Base-by-base conservation (phyloP, 2,329 filamentous ascomycete genomes). In the Diaporthe citriasiana region DNA sequence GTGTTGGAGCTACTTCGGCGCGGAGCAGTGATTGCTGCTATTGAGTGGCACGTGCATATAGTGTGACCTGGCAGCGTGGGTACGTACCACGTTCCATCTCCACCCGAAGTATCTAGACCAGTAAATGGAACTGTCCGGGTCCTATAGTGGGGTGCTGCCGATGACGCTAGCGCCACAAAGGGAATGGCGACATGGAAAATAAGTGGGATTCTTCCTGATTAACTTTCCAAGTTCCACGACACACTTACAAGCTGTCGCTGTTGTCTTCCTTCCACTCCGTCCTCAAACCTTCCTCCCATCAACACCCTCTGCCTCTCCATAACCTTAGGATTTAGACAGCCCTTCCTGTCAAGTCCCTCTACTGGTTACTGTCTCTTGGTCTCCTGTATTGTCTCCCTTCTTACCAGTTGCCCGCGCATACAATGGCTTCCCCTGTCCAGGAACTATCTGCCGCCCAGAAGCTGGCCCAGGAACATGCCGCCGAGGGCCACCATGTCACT, bases 401-500 rank as follows among this genome's bases (percentile, higher is more conserved):
- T 59, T 50, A 72, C 75, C 70, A 55, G 53, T 47, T 47, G 53
- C 66, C 50, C 42, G 35, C 30, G 56, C 51, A 79, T 76, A 83
- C 72, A 79, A 88, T 88, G 87, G 82, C 86, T 77, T 82, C 85
- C 70, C 78, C 77, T 75, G 69, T 22, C 42, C 79, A 80, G 76
- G 86, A 88, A 81, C 83, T 86, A 74, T 89, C 89, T 74, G 87
- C 87, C 74, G 89, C 89, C 56, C 89, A 93, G 83, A 89, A 88
- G 85, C 89, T 94, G 76, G 87, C 91, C 80, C 87, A 92, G 80
- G 89, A 91, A 83, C 92, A 94, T 78, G 83, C 83, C 75, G 84
- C 87, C 57, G 72, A 74, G 71, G 74, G 55, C 40, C 88, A 88
- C 76, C 88, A 91, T 79, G 89, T 90, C 77, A 95, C 92, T 33